Evolutionary conservation across 2,329 filamentous ascomycete species (phyloP), one percentile per base, ranked within the genome.

Genomic region (Cercospora sp.): DNA sequence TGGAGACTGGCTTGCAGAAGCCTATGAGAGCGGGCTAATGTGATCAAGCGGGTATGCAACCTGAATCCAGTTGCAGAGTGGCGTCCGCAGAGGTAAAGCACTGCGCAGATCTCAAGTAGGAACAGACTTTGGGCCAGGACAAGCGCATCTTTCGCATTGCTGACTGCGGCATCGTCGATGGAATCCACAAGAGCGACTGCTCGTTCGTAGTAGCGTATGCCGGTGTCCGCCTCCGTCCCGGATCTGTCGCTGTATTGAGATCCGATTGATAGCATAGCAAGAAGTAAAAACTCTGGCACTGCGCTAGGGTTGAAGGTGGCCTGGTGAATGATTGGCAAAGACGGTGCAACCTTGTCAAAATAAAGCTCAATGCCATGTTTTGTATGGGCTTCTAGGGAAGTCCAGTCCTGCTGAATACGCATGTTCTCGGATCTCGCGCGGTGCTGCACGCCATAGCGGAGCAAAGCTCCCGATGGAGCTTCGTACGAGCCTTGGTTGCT

Each of bases 51-150:
- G 0, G 78, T 76, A 62, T 83, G 81, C 73, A 81, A 79, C 30
- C 79, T 78, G 12, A 81, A 75, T 2, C 77, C 80, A 26, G 76
- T 76, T 1, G 74, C 70, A 0, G 80, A 81, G 60, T 78, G 70
- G 1, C 74, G 67, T 0, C 80, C 79, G 67, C 79, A 81, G 26
- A 81, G 75, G 64, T 81, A 82, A 75, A 82, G 79, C 75, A 82
- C 82, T n/a, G 80, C 76, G 62, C 75, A 81, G 7, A 82, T 78
- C 60, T 83, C 76, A 1, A 83, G 76, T 6, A 83, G 71, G 2
- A 82, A 65, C 30, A 80, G 80, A 2, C 79, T 71, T 65, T 83
- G 81, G 0, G 82, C 75, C 13, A 79, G 67, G 5, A 72, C 63
- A 7, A 79, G 68, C 13, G 73, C 74, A 3, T 76, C 60, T 9